These are phyloP conservation scores for Annulohypoxylon maeteangense DNA, from an alignment of 495 filamentous ascomycete species.

Conservation along the genomic window DNA sequence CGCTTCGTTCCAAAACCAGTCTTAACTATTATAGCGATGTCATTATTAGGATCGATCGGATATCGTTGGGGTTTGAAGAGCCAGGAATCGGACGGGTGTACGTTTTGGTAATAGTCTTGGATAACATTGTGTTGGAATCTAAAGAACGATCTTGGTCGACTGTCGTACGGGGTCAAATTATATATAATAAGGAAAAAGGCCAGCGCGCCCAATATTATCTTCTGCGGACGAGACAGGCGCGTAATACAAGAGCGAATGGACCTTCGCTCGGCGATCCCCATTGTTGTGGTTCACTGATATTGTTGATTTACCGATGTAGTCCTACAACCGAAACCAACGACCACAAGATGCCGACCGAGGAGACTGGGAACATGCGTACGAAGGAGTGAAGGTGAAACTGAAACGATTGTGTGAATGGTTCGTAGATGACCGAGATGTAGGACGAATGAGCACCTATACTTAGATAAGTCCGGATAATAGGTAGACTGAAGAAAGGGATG, in stretches of 20 bases:
- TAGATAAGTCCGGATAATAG: constrained; percentile 5
- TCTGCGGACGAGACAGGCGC: constrained; percentile 46
- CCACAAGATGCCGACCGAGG: constrained; percentile 5
- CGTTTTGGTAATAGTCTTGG: constrained; percentile 44
- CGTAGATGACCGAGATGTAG: background rate
- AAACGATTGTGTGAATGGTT: constrained; percentile 11
- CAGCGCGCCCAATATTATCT: constrained; percentile 32
- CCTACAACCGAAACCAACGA: constrained; percentile 8
- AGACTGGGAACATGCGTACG: constrained; percentile 30
- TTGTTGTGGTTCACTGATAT: constrained; percentile 21
- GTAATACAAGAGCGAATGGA: constrained; percentile 43
- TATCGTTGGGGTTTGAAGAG: constrained; percentile 42
- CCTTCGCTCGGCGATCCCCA: constrained; percentile 45
- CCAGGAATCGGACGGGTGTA: constrained; percentile 46
- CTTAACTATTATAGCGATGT: constrained; percentile 57
- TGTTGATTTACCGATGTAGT: constrained; percentile 13
- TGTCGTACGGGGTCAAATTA: constrained; percentile 40
- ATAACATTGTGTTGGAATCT: constrained; percentile 46
- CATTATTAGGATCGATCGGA: constrained; percentile 49
- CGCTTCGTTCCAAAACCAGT: constrained; percentile 57
- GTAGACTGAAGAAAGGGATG: constrained; percentile 12
- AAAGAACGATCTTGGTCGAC: constrained; percentile 42
- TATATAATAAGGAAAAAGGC: constrained; percentile 44
- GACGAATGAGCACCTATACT: background rate
- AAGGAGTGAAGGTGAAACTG: constrained; percentile 10